Evolutionary conservation across 164 flowering plant species (phyloP).

Genomic region (Chimonanthus salicifolius): DNA sequence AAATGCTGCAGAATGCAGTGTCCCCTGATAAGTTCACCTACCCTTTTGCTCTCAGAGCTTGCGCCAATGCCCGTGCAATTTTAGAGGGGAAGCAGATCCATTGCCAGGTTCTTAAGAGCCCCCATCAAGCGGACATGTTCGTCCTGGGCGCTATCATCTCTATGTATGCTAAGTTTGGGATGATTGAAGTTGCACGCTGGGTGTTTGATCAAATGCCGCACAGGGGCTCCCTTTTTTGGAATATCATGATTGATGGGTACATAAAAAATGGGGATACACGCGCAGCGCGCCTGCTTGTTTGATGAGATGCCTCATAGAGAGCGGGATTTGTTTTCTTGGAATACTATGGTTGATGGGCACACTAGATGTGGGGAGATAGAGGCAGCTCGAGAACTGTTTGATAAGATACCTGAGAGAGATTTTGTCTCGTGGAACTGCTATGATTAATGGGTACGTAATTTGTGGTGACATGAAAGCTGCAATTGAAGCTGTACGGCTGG

Average conservation of each 20-base stretch:
- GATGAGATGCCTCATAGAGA: slow-evolving; percentile 5
- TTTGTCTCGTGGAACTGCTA: slow-evolving; percentile 12
- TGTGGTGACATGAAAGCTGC: slow-evolving; percentile 6
- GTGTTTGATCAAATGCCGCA: slow-evolving; percentile 1
- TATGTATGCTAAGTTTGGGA: slow-evolving; percentile 6
- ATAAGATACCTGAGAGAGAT: slow-evolving; percentile 12
- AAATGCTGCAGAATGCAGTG: slow-evolving; percentile 5
- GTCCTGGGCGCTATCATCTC: slow-evolving; percentile 1
- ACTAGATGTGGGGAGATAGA: slow-evolving; percentile 8
- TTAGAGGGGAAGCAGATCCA: slow-evolving; percentile 13
- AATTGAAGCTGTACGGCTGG: slow-evolving; percentile 7
- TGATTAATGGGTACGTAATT: slow-evolving; percentile 14
- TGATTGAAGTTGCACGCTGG: not conserved
- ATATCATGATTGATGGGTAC: slow-evolving; percentile 15
- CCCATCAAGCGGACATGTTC: slow-evolving; percentile 9
- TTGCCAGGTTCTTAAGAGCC: slow-evolving; percentile 7
- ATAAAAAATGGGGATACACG: slow-evolving; percentile 2
- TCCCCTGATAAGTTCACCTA: slow-evolving; percentile 11
- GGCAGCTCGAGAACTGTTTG: slow-evolving; percentile 5
- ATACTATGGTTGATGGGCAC: slow-evolving; percentile 11
- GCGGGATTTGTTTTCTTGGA: slow-evolving; percentile 12
- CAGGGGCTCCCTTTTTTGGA: slow-evolving; percentile 7
- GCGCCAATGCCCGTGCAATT: not conserved
- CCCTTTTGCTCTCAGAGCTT: slow-evolving; percentile 10
- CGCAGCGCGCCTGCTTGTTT: slow-evolving; percentile 6